phyloP scores from a whole-genome alignment of 163 green algal genomes.

The Scenedesmus sp. region DNA sequence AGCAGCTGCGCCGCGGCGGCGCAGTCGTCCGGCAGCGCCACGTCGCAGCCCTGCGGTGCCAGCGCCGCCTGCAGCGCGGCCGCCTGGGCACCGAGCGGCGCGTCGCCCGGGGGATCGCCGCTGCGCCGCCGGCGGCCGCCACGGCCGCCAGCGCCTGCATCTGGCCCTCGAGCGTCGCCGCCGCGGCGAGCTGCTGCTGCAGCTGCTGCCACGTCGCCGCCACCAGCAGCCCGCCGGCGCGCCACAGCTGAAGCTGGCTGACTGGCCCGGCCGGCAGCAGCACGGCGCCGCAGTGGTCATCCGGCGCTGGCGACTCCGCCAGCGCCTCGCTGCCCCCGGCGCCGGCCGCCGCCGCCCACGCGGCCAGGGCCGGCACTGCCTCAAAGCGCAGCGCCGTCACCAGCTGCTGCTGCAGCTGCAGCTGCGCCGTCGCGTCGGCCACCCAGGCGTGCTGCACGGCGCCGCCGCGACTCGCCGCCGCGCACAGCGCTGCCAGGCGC shows the following conservation, averaged over 20 bases:
- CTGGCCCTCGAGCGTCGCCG: conserved; percentile 4
- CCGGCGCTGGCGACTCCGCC: no score
- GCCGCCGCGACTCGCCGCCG: conserved; percentile 6
- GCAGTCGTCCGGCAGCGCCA: conserved; percentile 4
- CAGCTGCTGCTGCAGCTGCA: conserved; percentile 19
- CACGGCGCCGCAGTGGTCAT: background rate
- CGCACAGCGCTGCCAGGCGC: conserved; percentile 1
- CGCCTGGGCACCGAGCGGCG: background rate
- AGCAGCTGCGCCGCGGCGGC: conserved; percentile 16
- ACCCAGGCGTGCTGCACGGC: background rate
- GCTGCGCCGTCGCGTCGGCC: background rate
- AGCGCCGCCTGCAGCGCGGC: conserved; percentile 9
- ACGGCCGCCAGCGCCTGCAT: conserved; percentile 23
- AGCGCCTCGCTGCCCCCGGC: background rate
- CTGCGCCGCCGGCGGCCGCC: conserved; percentile 22
- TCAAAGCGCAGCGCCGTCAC: conserved; percentile 11
- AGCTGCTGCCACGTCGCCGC: conserved; percentile 8
- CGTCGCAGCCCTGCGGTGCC: conserved; percentile 29
- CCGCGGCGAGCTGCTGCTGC: conserved; percentile 35
- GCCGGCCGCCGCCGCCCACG: conserved; percentile 5
- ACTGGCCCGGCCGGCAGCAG: conserved; percentile 15
- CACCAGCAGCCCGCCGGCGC: background rate
- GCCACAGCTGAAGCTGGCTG: conserved; percentile 27
- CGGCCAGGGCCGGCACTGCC: conserved; percentile 14
- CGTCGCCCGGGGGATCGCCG: background rate